Evolutionary conservation across 2,329 filamentous ascomycete genomes (phyloP).

Genomic region (Aureobasidium sp.): DNA sequence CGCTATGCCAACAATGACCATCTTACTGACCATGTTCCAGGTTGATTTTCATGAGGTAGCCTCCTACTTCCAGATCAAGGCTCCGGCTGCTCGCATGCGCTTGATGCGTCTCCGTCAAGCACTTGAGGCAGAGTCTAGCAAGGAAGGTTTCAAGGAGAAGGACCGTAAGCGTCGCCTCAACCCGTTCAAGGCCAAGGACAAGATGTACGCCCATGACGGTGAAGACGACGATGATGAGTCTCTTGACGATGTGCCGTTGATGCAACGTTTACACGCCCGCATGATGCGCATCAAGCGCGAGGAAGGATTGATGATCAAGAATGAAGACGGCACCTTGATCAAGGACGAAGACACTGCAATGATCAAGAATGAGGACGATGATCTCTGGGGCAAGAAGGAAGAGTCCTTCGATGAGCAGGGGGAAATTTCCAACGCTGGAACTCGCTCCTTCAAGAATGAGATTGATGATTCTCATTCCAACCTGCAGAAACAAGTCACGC

Average conservation of each 20-base stretch:
- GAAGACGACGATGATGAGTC: constrained; percentile 9
- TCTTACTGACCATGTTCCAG: not conserved
- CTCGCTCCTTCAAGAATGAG: not conserved
- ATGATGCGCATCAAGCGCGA: constrained; percentile 11
- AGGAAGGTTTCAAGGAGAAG: constrained; percentile 3
- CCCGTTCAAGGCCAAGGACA: constrained; percentile 12
- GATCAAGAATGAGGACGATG: constrained; percentile 4
- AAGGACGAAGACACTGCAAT: not conserved
- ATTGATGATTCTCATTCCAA: not conserved
- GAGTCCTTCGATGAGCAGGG: not conserved
- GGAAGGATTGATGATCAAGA: constrained; percentile 3
- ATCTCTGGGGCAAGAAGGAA: constrained; percentile 4
- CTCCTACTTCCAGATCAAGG: constrained; percentile 16
- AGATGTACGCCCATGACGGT: not conserved
- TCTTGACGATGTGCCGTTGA: constrained; percentile 10
- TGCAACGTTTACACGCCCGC: not conserved
- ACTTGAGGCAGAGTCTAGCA: constrained; percentile 12
- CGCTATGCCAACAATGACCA: not conserved
- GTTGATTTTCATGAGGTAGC: constrained; percentile 18
- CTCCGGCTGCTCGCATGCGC: constrained; percentile 19
- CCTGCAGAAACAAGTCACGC: not conserved
- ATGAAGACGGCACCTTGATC: constrained; percentile 3
- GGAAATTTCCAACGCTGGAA: not conserved
- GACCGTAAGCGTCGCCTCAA: constrained; percentile 4
- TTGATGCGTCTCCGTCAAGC: constrained; percentile 14